These are phyloP conservation scores for Colletotrichum eleusines DNA, from an alignment of 2,329 filamentous ascomycete species.

Conservation along the genomic window DNA sequence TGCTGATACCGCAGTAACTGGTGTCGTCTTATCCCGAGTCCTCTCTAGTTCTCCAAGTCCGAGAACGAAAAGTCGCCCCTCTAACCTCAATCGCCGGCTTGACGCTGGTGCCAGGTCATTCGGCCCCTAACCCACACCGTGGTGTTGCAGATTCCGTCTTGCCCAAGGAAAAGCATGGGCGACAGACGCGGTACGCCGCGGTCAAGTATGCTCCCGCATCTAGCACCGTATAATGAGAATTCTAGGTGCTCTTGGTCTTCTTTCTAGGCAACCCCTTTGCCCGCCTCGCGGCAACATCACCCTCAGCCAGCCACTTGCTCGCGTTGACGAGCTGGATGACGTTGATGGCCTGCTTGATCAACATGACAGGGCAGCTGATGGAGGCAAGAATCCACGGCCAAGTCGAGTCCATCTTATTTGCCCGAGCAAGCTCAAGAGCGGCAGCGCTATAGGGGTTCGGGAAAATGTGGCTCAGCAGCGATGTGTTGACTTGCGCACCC, in stretches of 20 bases:
- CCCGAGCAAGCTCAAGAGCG: constrained; percentile 90
- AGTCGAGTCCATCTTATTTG: constrained; percentile 89
- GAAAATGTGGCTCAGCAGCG: constrained; percentile 80
- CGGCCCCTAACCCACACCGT: not conserved
- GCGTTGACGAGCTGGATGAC: constrained; percentile 94
- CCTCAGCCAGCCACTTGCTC: constrained; percentile 90
- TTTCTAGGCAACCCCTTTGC: constrained; percentile 65
- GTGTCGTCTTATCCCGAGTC: constrained; percentile 24
- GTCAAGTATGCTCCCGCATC: not conserved
- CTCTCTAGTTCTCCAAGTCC: not conserved
- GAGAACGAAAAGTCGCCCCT: not conserved
- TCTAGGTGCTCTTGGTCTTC: constrained; percentile 45
- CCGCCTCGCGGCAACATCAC: constrained; percentile 78
- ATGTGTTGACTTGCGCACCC: constrained; percentile 77
- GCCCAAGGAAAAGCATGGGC: not conserved
- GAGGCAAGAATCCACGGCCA: constrained; percentile 78
- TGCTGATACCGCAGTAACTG: not conserved
- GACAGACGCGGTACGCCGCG: not conserved
- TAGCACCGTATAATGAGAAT: not conserved
- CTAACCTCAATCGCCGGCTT: not conserved
- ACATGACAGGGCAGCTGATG: constrained; percentile 88
- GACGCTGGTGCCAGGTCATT: not conserved
- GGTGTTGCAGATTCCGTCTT: not conserved
- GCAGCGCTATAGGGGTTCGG: constrained; percentile 91
- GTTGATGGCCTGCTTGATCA: constrained; percentile 93